Evolutionary conservation across 106 monocot species (phyloP).

Genomic region (Dactylorhiza incarnata): DNA sequence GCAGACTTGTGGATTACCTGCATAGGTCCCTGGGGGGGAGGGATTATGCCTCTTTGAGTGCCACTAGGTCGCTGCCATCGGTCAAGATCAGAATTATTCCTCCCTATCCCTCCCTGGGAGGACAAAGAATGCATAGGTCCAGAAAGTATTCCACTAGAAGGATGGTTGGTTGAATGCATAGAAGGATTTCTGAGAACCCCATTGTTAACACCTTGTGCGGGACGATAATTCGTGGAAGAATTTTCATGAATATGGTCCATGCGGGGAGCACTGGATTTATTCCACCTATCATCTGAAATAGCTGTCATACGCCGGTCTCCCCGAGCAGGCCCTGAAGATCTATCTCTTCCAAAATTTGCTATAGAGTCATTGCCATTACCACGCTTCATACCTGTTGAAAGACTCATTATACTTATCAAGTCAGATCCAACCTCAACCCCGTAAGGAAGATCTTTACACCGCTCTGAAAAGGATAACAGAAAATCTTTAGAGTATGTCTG

Average conservation of each 20-base stretch:
- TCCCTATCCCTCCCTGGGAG: slow-evolving; percentile 27
- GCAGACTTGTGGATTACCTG: slow-evolving; percentile 74
- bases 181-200: slow-evolving; percentile 59
- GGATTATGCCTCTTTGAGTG: slow-evolving; percentile 49
- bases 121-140: slow-evolving; percentile 38
- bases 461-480: slow-evolving; percentile 34
- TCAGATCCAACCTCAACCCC: slow-evolving; percentile 40
- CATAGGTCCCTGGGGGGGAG: slow-evolving; percentile 48
- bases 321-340: slow-evolving; percentile 27
- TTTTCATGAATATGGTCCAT: slow-evolving; percentile 29
- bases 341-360: slow-evolving; percentile 59
- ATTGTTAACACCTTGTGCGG: slow-evolving; percentile 39
- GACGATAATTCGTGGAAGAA: slow-evolving; percentile 17
- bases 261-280: slow-evolving; percentile 17
- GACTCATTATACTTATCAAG: slow-evolving; percentile 19
- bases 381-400: slow-evolving; percentile 10
- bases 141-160: slow-evolving; percentile 53
- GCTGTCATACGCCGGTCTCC: slow-evolving; percentile 23
- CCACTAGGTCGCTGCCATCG: slow-evolving; percentile 59
- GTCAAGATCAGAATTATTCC: slow-evolving; percentile 45
- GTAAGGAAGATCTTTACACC: slow-evolving; percentile 34
- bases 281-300: slow-evolving; percentile 50
- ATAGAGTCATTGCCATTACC: slow-evolving; percentile 16
- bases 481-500: slow-evolving; percentile 44
- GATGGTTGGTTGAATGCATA: slow-evolving; percentile 31